Base-by-base conservation (phyloP, 768 basidiomycete species). In the Hygrophorus russula region DNA sequence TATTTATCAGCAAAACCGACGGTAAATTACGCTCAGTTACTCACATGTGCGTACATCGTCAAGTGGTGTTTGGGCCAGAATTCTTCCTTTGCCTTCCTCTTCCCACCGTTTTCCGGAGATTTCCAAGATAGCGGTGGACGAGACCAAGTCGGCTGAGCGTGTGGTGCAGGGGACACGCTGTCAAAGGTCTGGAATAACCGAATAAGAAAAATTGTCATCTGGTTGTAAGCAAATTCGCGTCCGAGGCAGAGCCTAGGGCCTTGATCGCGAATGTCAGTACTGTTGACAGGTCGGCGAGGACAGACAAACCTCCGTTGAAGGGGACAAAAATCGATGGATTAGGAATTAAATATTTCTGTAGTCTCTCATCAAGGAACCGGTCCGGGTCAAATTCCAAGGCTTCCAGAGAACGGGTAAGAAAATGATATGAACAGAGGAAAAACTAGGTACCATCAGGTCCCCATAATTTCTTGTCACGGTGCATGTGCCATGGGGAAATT, bases 311-410 rank as follows among this genome's bases (percentile, higher is more conserved):
- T 0, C 69, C 71, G 46, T 71, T 73, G 59, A 73, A 73, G 5
- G 71, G 71, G 12, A 73, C 51, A 55, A 73, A 74, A 31, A 73
- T 70, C 63, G 69, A 76, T 0, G 77, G 76, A 48, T 77, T 76
- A 5, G 68, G 64, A 0, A 64, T 69, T 47, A 77, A 52, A 49
- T 79, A 76, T 47, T 72, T 76, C 3, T 66, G 61, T 32, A 77
- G 39, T 4, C 80, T 65, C 29, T 72, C 70, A 47, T 82, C 80
- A 33, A 82, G 56, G 66, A 80, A 82, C 1, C 80, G 68, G 47
- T 80, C 74, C 0, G 81, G 81, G 51, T 82, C 80, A 48, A 81
- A 83, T 41, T 59, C 49, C 3, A 69, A 54, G 13, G 77, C 76
- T 77, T 36, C 7, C 12, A 13, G 36, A 38, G 14, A 7, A 28